Conservation (phyloP, 2,329 filamentous ascomycete species). For the Rugonectria rugulosa region DNA sequence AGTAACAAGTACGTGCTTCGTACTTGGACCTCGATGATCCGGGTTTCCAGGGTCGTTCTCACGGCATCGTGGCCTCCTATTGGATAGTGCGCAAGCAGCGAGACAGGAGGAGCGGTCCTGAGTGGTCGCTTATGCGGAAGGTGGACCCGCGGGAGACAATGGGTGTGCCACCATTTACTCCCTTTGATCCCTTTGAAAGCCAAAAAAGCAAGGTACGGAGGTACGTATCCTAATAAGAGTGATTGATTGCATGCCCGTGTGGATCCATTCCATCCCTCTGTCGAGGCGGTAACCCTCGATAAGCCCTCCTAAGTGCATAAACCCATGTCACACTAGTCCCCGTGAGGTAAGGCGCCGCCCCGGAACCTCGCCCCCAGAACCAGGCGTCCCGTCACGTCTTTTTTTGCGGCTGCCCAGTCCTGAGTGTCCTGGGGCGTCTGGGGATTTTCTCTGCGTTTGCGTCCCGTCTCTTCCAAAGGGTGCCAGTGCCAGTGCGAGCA, state of each 20-base stretch:
- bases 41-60: conserved; percentile 9
- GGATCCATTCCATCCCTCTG: background rate
- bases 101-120: conserved; percentile 8
- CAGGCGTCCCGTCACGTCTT: conserved; percentile 23
- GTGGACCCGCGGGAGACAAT: conserved; percentile 5
- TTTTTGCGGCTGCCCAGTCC: conserved; percentile 28
- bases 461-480: conserved; percentile 3
- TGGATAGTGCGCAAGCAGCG: background rate
- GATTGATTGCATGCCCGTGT: conserved; percentile 1
- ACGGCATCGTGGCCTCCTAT: background rate
- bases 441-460: conserved; percentile 36
- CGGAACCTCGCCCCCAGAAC: conserved; percentile 20
- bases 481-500: conserved; percentile 30
- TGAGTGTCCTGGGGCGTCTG: conserved; percentile 30
- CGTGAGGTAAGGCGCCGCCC: conserved; percentile 23
- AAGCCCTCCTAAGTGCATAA: conserved; percentile 29
- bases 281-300: conserved; percentile 3
- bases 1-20: too few species aligned
- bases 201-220: conserved; percentile 15
- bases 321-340: conserved; percentile 25
- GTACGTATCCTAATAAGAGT: conserved; percentile 17
- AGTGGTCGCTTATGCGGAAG: background rate
- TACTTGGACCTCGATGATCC: background rate
- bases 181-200: conserved; percentile 15
- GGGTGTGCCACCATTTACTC: conserved; percentile 12